These are phyloP conservation scores for Coprinopsis marcescibilis DNA, from an alignment of 768 basidiomycete genomes.

Conservation along the genomic window DNA sequence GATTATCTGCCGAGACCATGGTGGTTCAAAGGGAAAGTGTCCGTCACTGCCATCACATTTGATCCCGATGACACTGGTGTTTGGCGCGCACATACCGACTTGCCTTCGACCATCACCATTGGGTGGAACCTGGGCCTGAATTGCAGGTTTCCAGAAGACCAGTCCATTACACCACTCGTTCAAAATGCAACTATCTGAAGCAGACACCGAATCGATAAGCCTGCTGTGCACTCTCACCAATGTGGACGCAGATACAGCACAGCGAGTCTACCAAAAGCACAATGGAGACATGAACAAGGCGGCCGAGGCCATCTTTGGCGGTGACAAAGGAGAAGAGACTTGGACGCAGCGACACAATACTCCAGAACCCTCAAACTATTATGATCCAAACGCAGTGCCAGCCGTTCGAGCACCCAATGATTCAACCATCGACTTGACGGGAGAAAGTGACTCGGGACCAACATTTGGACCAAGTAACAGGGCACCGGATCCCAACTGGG, in stretches of 20 bases:
- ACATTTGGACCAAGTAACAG: constrained; percentile 57
- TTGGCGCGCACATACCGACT: neutral
- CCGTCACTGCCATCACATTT: neutral
- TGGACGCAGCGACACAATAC: constrained; percentile 21
- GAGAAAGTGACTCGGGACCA: constrained; percentile 27
- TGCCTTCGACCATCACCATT: too few species aligned
- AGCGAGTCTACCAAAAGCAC: constrained; percentile 54
- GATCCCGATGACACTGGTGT: neutral
- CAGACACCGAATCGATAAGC: neutral
- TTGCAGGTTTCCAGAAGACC: too few species aligned
- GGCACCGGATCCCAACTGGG: constrained; percentile 62
- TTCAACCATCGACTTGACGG: constrained; percentile 12
- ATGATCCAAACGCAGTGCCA: neutral
- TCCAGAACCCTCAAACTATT: constrained; percentile 20
- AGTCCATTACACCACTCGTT: too few species aligned
- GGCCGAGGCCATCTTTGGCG: constrained; percentile 47
- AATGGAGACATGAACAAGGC: constrained; percentile 54
- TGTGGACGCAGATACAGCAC: constrained; percentile 41
- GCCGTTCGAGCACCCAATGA: constrained; percentile 1
- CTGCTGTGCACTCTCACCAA: constrained; percentile 17
- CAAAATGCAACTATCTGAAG: neutral
- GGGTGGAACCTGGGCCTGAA: too few species aligned
- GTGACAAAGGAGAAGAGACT: constrained; percentile 38
- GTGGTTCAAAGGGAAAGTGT: neutral
- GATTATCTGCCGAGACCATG: constrained; percentile 64